Base-by-base conservation (phyloP, 371 early-diverging fungal genomes). In the Mortierella sp. region DNA sequence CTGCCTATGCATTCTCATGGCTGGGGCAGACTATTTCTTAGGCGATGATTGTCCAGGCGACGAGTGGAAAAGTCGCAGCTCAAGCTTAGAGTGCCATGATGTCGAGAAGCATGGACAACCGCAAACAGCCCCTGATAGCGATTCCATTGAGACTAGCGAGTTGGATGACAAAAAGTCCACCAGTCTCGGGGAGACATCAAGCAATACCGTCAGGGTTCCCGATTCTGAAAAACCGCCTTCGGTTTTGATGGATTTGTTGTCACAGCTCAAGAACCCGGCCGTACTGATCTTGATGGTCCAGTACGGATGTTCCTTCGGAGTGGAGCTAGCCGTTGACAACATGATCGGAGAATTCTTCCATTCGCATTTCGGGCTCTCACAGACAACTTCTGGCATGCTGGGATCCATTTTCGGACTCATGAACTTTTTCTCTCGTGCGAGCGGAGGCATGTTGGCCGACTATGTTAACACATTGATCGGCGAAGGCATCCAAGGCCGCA, bases 231-330 rank as follows among this genome's bases (percentile, higher is more conserved):
- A 30, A 21, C 44, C 47, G 9, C 60, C 64, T 59, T 60, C 74
- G 14, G 57, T 37, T n/a, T 6, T 64, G 23, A 52, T 43, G 52
- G 66, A 44, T 28, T 66, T 67, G 30, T 21, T 72, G 28, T 44
- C 47, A 2, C 79, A 66, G 37, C 53, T 83, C 52, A 58, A 56
- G 60, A 80, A 73, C 45, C 85, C 84, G 11, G 51, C 74, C 9
- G 85, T 87, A 1, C 63, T 87, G 28, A 81, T 89, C 44, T 70
- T 87, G 28, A 82, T 84, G 70, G 26, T 85, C 29, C 82, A 81
- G 57, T 90, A 90, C 62, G 89, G 89, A 23, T 89, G 88, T 72
- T 84, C 82, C 16, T 91, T 91, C 75, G 91, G 91, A 7, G 77
- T 86, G n/a, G 91, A 91, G 70, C 75, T 90, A 37, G 81, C 88